phyloP scores from a whole-genome alignment of 192 early-diverging fungal genomes.

The Gamsiella multidivaricata region DNA sequence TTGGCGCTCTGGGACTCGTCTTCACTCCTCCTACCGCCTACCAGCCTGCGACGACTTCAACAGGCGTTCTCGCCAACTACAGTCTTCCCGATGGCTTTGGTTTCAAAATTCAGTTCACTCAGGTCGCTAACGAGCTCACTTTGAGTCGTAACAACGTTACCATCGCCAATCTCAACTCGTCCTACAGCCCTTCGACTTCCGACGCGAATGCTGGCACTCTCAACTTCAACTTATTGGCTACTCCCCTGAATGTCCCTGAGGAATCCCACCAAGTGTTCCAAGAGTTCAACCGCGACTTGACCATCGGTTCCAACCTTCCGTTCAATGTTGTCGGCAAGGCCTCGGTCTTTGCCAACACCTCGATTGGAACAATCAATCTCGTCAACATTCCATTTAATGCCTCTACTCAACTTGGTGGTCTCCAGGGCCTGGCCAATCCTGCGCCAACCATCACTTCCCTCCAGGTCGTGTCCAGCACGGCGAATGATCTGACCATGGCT shows the following conservation, averaged over 20 bases:
- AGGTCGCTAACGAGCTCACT: slow-evolving; percentile 34
- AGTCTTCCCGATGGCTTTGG: slow-evolving; percentile 62
- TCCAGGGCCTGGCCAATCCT: slow-evolving; percentile 60
- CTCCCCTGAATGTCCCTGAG: too few species aligned
- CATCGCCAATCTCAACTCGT: too few species aligned
- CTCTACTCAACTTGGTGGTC: slow-evolving; percentile 54
- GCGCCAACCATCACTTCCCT: too few species aligned
- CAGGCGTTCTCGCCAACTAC: slow-evolving; percentile 35
- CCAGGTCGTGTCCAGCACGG: slow-evolving; percentile 56
- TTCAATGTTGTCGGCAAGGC: slow-evolving; percentile 52
- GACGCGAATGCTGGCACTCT: too few species aligned
- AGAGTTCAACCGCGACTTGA: too few species aligned
- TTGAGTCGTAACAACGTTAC: too few species aligned
- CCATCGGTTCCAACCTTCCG: too few species aligned
- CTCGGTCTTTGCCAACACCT: slow-evolving; percentile 56
- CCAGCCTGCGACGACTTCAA: not conserved
- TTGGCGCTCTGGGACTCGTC: slow-evolving; percentile 56
- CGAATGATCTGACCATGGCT: slow-evolving; percentile 46
- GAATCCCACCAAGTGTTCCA: too few species aligned
- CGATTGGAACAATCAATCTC: slow-evolving; percentile 58
- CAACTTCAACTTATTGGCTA: too few species aligned
- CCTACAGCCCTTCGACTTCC: too few species aligned
- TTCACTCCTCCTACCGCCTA: slow-evolving; percentile 55
- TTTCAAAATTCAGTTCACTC: slow-evolving; percentile 44
- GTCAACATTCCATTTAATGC: slow-evolving; percentile 59